These are phyloP conservation scores for Calonectria multiphialidica DNA, from an alignment of 2,329 filamentous ascomycete species.

Conservation along the genomic window DNA sequence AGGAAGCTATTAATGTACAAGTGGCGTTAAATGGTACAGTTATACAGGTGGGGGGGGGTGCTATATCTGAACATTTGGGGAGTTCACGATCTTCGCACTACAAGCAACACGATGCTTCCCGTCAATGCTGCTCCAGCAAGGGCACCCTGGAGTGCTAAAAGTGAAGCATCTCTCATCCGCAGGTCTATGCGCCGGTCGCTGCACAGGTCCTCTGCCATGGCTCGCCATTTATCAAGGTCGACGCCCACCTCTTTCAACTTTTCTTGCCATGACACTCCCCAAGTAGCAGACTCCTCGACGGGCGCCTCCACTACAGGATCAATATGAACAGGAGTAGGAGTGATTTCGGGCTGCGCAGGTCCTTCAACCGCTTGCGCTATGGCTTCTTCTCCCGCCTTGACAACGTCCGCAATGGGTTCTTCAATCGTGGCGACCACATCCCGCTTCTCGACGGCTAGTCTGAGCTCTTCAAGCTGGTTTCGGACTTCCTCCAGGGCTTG, in stretches of 20 bases:
- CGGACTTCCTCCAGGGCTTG: conserved; percentile 63
- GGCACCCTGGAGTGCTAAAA: conserved; percentile 76
- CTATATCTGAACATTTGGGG: conserved; percentile 7
- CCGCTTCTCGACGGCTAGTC: conserved; percentile 44
- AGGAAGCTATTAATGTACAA: conserved; percentile 29
- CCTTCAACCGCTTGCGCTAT: conserved; percentile 13
- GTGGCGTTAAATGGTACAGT: conserved; percentile 35
- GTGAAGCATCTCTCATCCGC: conserved; percentile 77
- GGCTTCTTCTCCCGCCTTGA: conserved; percentile 19
- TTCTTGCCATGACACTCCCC: conserved; percentile 15
- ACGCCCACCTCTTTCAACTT: conserved; percentile 59
- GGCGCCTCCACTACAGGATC: conserved; percentile 24
- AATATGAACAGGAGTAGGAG: neutral
- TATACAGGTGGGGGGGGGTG: conserved; percentile 26
- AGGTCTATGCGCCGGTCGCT: conserved; percentile 74
- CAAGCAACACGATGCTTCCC: conserved; percentile 63
- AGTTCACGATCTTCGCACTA: conserved; percentile 52
- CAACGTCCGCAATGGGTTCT: conserved; percentile 25
- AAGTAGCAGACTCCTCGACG: neutral
- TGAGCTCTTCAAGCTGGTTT: conserved; percentile 53
- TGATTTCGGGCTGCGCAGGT: conserved; percentile 12
- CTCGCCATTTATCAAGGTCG: conserved; percentile 60
- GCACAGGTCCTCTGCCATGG: conserved; percentile 68
- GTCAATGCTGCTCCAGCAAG: conserved; percentile 74
- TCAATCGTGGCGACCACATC: conserved; percentile 32